Evolutionary conservation across 495 filamentous ascomycete species (phyloP).

Genomic region (Astrothelium subdiscretum): DNA sequence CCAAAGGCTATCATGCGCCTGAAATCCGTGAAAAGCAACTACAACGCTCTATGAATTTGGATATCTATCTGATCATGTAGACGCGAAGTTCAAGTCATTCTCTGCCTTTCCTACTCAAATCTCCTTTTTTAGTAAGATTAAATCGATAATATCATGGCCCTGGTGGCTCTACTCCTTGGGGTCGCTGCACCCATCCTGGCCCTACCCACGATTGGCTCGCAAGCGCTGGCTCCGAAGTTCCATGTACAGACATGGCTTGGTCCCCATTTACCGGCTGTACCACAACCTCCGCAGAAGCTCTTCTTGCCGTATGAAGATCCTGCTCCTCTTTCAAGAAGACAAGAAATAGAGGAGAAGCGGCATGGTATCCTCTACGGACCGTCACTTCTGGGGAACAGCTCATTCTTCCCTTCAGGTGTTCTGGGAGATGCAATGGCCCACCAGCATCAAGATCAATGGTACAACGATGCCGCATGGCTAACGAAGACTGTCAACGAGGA

Average conservation of each 20-base stretch:
- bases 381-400: conserved; percentile 13
- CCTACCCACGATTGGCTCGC: neutral
- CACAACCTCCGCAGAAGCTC: neutral
- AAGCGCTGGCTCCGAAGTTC: neutral
- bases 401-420: conserved; percentile 13
- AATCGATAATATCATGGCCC: neutral
- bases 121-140: neutral
- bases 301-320: neutral
- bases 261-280: neutral
- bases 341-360: conserved; percentile 8
- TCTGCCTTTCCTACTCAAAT: neutral
- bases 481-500: conserved; percentile 8
- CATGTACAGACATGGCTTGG: neutral
- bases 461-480: conserved; percentile 4
- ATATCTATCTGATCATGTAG: neutral
- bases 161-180: neutral
- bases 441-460: conserved; percentile 3
- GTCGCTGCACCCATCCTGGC: neutral
- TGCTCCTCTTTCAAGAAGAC: neutral
- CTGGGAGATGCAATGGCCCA: conserved; percentile 7
- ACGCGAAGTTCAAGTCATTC: neutral
- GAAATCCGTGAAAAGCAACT: neutral
- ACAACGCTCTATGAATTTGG: neutral
- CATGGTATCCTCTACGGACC: conserved; percentile 15
- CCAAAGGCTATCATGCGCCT: neutral